Percentiles rank a stretch among this genome's conserved stretches.
These are phyloP conservation scores for Penicillium coffeae DNA, from an alignment of 495 filamentous ascomycete genomes.

Conservation along the genomic window DNA sequence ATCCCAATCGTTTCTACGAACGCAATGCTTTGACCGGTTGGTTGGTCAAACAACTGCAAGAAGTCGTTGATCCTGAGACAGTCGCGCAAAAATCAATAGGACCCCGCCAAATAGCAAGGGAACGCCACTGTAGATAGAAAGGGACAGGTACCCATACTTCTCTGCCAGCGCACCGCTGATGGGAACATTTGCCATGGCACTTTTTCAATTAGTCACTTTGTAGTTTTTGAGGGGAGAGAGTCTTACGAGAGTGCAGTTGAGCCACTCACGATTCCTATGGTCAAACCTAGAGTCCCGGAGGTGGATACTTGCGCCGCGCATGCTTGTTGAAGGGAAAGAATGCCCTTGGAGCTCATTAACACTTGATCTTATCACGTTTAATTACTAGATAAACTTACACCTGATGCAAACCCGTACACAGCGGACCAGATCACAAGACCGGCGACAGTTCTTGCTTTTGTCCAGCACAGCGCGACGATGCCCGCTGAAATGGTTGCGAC, in stretches of 20 bases:
- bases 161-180: slow-evolving; percentile 32
- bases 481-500: slow-evolving; percentile 51
- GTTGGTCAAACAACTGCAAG: slow-evolving; percentile 21
- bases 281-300: slow-evolving; percentile 25
- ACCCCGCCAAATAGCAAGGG: slow-evolving; percentile 29
- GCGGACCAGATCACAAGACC: slow-evolving; percentile 33
- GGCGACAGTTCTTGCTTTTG: slow-evolving; percentile 27
- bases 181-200: slow-evolving; percentile 34
- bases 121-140: slow-evolving; percentile 33
- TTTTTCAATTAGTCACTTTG: slow-evolving; percentile 4
- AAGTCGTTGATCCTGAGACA: slow-evolving; percentile 19
- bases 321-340: slow-evolving; percentile 39
- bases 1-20: background rate
- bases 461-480: slow-evolving; percentile 44
- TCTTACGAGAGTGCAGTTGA: slow-evolving; percentile 34
- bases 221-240: background rate
- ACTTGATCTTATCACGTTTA: no score
- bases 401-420: slow-evolving; percentile 40
- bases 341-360: no score
- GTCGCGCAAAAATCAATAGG: slow-evolving; percentile 22
- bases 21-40: slow-evolving; percentile 6
- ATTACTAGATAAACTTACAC: slow-evolving; percentile 28
- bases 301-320: slow-evolving; percentile 38
- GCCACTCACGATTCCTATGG: slow-evolving; percentile 30
- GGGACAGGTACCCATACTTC: slow-evolving; percentile 32